These are phyloP conservation scores for Protostelium mycophagum DNA, from an alignment of 78 protist species.

Conservation along the genomic window DNA sequence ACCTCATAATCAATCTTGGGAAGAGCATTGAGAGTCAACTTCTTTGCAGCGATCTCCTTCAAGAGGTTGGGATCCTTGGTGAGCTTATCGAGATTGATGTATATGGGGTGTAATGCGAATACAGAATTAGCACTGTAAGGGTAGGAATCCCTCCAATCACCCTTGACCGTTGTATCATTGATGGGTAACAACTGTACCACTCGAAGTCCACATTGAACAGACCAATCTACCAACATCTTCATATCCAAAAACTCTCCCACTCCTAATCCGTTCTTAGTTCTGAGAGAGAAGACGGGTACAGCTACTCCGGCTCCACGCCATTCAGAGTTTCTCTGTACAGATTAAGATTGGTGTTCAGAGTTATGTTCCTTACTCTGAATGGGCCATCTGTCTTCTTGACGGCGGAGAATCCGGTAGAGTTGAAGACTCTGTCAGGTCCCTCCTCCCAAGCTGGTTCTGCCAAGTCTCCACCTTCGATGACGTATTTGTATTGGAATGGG, in stretches of 20 bases:
- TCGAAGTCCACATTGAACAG: slow-evolving; percentile 28
- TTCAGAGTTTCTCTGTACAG: slow-evolving; percentile 10
- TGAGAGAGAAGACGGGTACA: slow-evolving; percentile 78
- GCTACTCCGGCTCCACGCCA: slow-evolving; percentile 74
- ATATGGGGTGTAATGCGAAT: slow-evolving; percentile 78
- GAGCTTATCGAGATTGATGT: slow-evolving; percentile 40
- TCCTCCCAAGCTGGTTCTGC: background rate
- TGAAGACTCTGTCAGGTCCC: background rate
- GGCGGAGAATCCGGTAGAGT: slow-evolving; percentile 15
- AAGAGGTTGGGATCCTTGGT: slow-evolving; percentile 15
- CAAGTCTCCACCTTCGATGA: background rate
- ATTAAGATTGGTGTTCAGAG: slow-evolving; percentile 24
- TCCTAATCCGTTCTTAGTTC: slow-evolving; percentile 57
- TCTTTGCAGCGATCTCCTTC: background rate
- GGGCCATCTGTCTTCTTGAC: slow-evolving; percentile 33
- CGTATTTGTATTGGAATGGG: slow-evolving; percentile 22
- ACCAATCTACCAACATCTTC: slow-evolving; percentile 50
- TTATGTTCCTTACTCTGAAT: slow-evolving; percentile 34
- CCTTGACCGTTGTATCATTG: slow-evolving; percentile 73
- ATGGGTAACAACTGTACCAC: slow-evolving; percentile 83
- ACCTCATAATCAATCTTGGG: slow-evolving; percentile 54
- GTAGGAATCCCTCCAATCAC: slow-evolving; percentile 66
- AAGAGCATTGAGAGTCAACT: slow-evolving; percentile 38
- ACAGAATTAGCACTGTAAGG: slow-evolving; percentile 76
- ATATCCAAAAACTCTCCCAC: slow-evolving; percentile 85